Base-by-base conservation (phyloP, 2,329 filamentous ascomycete species). In the Claviceps spartinae region DNA sequence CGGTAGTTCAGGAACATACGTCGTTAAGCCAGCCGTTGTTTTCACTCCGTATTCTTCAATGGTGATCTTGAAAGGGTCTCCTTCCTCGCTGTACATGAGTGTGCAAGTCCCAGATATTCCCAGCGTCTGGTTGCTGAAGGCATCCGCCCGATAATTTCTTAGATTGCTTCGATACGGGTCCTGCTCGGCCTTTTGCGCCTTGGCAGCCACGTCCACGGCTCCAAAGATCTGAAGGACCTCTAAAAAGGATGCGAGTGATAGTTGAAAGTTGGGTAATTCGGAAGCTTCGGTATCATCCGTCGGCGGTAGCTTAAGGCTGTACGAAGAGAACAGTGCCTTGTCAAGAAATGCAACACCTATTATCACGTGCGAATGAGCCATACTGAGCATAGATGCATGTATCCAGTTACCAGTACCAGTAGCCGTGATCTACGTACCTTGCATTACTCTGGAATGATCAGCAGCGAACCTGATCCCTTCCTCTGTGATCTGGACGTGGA, bases 191-290 rank as follows among this genome's bases (percentile, higher is more conserved):
- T 77, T 82, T 49, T 76, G 72, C 48, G 77, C 71, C 56, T 78
- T 77, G 42, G 72, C 73, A 5, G 79, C 72, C 14, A 81, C 75
- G 57, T 87, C 85, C 46, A 90, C 79, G n/a, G 90, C 82, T 48
- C 88, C 88, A 62, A 98, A 95, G 48, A 98, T 97, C 62, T 96
- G 91, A 7, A 98, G 76, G 0, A 91, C 95, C 69, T 97, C 93
- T 50, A 98, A 79, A 3, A 98, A 78, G 18, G 91, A 87, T 4
- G 84, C 77, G 8, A 98, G 78, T 2, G 89, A 93, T 57, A 97
- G 84, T 63, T 94, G 85, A 64, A 98, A 98, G 49, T 78, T 79
- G 7, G 87, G 83, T 34, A 79, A 75, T 4, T 72, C 66, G 1
- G 64, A 53, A 0, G 66, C 62, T 18, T 68, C 68, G 4, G 69